phyloP scores from a whole-genome alignment of 148 eudicot species.

The Persicaria maculosa region DNA sequence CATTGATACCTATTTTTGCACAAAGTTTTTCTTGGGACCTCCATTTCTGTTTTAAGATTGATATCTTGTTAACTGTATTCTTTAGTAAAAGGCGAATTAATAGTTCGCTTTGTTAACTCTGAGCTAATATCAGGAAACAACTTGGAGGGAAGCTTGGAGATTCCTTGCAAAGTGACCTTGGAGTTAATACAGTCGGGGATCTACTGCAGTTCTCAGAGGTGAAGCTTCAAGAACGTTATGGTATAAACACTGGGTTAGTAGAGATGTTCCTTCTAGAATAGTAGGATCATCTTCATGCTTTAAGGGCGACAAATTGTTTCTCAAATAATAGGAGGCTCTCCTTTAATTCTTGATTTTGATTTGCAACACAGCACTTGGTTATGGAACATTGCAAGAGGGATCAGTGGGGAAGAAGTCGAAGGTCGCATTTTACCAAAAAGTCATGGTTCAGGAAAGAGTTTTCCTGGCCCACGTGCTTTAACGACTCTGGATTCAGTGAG shows the following conservation, averaged over 20 bases:
- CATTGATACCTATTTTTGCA: background rate
- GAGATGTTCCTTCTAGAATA: background rate
- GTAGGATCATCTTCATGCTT: background rate
- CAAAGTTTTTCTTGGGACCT: background rate
- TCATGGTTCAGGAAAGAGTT: constrained; percentile 92
- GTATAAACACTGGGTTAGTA: constrained; percentile 78
- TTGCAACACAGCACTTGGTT: constrained; percentile 64
- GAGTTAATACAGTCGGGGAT: constrained; percentile 76
- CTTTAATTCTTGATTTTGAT: constrained; percentile 11
- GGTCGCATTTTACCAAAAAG: constrained; percentile 85
- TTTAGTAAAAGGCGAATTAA: no score
- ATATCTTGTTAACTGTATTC: background rate
- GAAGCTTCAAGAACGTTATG: constrained; percentile 81
- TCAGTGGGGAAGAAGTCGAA: constrained; percentile 82
- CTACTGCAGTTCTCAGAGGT: constrained; percentile 65
- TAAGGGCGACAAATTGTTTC: background rate
- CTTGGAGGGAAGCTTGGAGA: constrained; percentile 97
- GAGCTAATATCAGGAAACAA: constrained; percentile 62
- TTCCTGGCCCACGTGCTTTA: constrained; percentile 77
- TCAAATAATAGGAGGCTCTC: background rate
- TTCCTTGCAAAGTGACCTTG: constrained; percentile 68
- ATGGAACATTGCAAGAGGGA: constrained; percentile 90
- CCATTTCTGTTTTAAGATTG: background rate
- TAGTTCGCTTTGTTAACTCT: background rate
- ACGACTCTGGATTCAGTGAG: constrained; percentile 49